Evolutionary conservation across 305 asterid genomes (phyloP).

Genomic region (Fraxinus platypoda): DNA sequence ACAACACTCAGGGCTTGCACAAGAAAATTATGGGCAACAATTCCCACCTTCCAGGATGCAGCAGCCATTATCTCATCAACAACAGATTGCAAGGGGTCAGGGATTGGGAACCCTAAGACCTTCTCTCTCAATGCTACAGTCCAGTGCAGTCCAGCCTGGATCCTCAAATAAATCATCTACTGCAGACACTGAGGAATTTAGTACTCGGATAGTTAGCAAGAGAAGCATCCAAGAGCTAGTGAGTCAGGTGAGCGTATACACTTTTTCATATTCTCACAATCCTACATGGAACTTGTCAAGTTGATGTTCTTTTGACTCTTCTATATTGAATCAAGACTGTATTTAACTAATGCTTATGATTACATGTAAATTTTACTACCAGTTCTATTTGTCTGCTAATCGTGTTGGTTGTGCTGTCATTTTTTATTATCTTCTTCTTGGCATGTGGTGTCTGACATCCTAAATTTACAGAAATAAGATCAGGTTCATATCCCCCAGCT

Average conservation of each 20-base stretch:
- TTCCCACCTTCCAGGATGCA: conserved; percentile 59
- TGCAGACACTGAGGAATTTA: conserved; percentile 59
- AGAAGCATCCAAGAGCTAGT: conserved; percentile 84
- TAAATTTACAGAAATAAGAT: neutral
- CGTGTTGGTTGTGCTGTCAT: neutral
- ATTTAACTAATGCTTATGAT: neutral
- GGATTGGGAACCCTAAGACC: conserved; percentile 68
- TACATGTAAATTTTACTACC: neutral
- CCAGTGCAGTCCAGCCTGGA: conserved; percentile 43
- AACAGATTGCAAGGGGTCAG: conserved; percentile 51
- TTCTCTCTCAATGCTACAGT: conserved; percentile 40
- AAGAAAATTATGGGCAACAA: conserved; percentile 60
- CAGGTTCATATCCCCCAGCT: neutral
- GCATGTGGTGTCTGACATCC: neutral
- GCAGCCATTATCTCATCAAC: conserved; percentile 59
- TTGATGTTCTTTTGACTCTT: conserved; percentile 10
- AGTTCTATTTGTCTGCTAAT: conserved; percentile 15
- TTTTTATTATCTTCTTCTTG: conserved; percentile 6
- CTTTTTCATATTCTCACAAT: neutral
- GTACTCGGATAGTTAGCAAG: conserved; percentile 66
- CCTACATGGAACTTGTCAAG: neutral
- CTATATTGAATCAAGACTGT: neutral
- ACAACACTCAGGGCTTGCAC: conserved; percentile 53
- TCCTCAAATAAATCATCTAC: conserved; percentile 33
- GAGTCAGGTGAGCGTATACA: conserved; percentile 53